phyloP scores from a whole-genome alignment of 495 filamentous ascomycete genomes.

The Penicillium bovifimosum region DNA sequence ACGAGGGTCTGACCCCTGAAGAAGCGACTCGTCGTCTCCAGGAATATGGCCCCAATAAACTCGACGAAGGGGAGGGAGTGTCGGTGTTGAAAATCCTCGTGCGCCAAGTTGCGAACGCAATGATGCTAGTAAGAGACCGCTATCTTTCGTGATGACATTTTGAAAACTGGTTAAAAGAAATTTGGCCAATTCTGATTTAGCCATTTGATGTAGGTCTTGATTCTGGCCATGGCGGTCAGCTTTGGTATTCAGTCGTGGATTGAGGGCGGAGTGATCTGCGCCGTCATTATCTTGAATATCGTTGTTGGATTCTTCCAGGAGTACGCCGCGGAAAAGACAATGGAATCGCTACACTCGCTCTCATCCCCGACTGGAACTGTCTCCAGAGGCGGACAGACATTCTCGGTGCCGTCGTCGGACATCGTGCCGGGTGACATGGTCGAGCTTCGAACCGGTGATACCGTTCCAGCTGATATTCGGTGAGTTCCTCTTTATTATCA shows the following conservation, averaged over 20 bases:
- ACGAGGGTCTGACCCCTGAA: slow-evolving; percentile 49
- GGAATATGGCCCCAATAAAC: slow-evolving; percentile 50
- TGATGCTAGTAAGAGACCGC: slow-evolving; percentile 41
- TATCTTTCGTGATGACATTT: neutral
- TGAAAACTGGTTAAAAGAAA: neutral
- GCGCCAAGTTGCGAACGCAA: slow-evolving; percentile 52
- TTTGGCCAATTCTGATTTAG: slow-evolving; percentile 25
- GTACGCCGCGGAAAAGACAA: slow-evolving; percentile 64
- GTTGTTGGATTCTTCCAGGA: slow-evolving; percentile 63
- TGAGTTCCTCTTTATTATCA: slow-evolving; percentile 38
- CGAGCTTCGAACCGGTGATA: slow-evolving; percentile 72
- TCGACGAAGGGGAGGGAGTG: slow-evolving; percentile 48
- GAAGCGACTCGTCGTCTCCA: slow-evolving; percentile 49
- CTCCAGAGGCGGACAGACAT: slow-evolving; percentile 43
- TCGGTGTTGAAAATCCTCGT: slow-evolving; percentile 45
- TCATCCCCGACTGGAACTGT: slow-evolving; percentile 53
- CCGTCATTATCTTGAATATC: slow-evolving; percentile 62
- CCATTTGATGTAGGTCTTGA: slow-evolving; percentile 47
- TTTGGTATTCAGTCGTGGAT: slow-evolving; percentile 62
- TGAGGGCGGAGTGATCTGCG: slow-evolving; percentile 59
- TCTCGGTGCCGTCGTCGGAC: slow-evolving; percentile 45
- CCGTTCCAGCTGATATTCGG: slow-evolving; percentile 68
- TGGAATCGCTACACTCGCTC: slow-evolving; percentile 58
- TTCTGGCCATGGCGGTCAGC: slow-evolving; percentile 60
- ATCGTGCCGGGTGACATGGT: slow-evolving; percentile 59